These are phyloP conservation scores for Cenococcum geophilum DNA, from an alignment of 495 filamentous ascomycete genomes.

Conservation along the genomic window DNA sequence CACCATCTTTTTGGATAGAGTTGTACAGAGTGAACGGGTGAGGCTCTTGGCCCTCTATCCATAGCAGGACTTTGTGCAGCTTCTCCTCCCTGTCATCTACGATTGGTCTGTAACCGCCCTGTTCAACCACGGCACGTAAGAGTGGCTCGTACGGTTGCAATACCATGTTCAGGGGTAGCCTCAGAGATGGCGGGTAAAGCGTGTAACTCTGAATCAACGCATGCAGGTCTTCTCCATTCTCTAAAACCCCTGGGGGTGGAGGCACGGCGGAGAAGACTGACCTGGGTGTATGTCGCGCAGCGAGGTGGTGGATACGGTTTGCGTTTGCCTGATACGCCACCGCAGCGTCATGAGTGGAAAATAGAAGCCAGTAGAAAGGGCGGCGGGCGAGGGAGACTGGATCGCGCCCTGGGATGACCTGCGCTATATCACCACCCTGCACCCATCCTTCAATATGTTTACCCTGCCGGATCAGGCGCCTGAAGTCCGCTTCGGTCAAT, in stretches of 20 bases:
- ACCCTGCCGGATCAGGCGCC: conserved; percentile 52
- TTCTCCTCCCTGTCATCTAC: conserved; percentile 14
- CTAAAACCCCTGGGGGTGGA: conserved; percentile 35
- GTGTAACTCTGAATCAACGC: conserved; percentile 45
- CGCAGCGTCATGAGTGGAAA: conserved; percentile 51
- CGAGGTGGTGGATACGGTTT: conserved; percentile 42
- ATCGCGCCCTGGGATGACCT: conserved; percentile 50
- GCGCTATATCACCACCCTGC: conserved; percentile 43
- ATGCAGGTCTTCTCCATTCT: conserved; percentile 45
- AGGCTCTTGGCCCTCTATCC: conserved; percentile 31
- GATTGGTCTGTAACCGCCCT: conserved; percentile 30
- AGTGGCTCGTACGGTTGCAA: conserved; percentile 28
- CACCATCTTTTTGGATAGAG: conserved; percentile 20
- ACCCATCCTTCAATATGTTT: conserved; percentile 59
- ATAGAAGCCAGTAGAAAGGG: conserved; percentile 57
- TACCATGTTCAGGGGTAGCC: conserved; percentile 31
- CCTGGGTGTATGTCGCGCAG: conserved; percentile 35
- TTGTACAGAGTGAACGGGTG: conserved; percentile 13
- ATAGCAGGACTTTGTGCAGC: conserved; percentile 32
- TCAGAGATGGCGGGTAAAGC: conserved; percentile 44
- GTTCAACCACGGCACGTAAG: conserved; percentile 24
- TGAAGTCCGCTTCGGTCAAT: conserved; percentile 61
- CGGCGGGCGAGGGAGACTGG: conserved; percentile 47
- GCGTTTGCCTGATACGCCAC: conserved; percentile 48
- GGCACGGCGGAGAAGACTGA: conserved; percentile 31